These are phyloP conservation scores for Podosphaera leucotricha DNA, from an alignment of 2,329 filamentous ascomycete species.

Conservation along the genomic window DNA sequence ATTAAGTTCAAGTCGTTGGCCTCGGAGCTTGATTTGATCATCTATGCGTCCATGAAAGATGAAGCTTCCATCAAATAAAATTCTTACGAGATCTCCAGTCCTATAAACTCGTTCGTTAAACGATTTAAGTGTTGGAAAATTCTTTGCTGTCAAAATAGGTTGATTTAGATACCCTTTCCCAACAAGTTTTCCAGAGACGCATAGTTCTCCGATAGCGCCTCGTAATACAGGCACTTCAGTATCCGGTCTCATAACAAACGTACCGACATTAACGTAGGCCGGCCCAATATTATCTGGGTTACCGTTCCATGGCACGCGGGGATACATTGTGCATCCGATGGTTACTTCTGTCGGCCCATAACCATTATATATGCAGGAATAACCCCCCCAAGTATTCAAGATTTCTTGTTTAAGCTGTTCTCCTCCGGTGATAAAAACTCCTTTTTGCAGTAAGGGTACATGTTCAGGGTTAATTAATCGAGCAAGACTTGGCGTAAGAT, in stretches of 20 bases:
- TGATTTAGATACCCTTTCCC: slow-evolving; percentile 76
- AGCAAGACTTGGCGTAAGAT: slow-evolving; percentile 73
- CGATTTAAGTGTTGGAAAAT: slow-evolving; percentile 41
- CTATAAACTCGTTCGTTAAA: slow-evolving; percentile 49
- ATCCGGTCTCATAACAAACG: slow-evolving; percentile 48
- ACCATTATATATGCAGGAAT: slow-evolving; percentile 69
- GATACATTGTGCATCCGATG: slow-evolving; percentile 77
- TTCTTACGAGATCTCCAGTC: slow-evolving; percentile 68
- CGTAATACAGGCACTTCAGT: slow-evolving; percentile 49
- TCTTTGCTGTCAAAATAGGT: slow-evolving; percentile 49
- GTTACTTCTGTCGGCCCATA: slow-evolving; percentile 85
- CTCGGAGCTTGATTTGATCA: slow-evolving; percentile 77
- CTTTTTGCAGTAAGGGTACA: slow-evolving; percentile 53
- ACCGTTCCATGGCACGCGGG: slow-evolving; percentile 53
- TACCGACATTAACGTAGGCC: slow-evolving; percentile 72
- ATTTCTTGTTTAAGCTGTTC: slow-evolving; percentile 79
- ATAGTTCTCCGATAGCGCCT: slow-evolving; percentile 69
- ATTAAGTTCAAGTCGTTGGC: slow-evolving; percentile 68
- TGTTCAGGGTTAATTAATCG: slow-evolving; percentile 56
- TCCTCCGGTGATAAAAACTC: slow-evolving; percentile 83
- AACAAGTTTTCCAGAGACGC: slow-evolving; percentile 66
- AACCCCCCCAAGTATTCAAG: slow-evolving; percentile 59
- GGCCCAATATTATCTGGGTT: slow-evolving; percentile 72
- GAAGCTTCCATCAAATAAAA: slow-evolving; percentile 60
- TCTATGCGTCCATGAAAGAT: slow-evolving; percentile 75